Evolutionary conservation across 495 filamentous ascomycete species (phyloP), one percentile per base, ranked within the genome.

Genomic region (Talaromyces thailandensis): DNA sequence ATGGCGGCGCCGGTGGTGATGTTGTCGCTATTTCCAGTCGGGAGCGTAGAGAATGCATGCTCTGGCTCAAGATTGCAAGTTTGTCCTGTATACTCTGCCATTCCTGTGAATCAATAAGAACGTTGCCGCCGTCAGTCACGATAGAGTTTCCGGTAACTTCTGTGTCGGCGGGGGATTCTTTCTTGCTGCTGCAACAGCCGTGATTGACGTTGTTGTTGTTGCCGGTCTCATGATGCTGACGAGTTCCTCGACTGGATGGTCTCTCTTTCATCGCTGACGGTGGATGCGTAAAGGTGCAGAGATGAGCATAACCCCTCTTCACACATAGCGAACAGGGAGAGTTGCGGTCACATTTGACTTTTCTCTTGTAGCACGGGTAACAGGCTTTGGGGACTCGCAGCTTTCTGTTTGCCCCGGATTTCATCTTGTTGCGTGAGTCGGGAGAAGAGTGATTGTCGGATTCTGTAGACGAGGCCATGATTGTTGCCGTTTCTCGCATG

Each of bases 261-360:
- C 69, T 67, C 52, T 68, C 76, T 79, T 51, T 76, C 76, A 43
- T 80, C 75, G 60, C 82, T 79, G 55, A 86, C 18, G 82, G 79
- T 63, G 88, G 88, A 1, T 86, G 85, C 69, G 88, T 88, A 72
- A 89, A 89, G 14, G 85, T 88, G 66, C 87, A 90, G 31, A 90
- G 77, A 68, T 85, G 81, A 7, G 86, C 81, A 69, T 90, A 86
- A 62, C 89, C 86, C 63, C 87, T 80, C 76, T 88, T 89, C 65
- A 88, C 81, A 66, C 87, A 90, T 37, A 87, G 86, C 66, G 89
- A 84, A 69, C 87, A 90, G 1, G 87, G 87, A 52, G 85, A 77
- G 60, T 88, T 85, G 66, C 88, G 86, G 71, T 89, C 86, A 68
- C 87, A 90, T 74, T 87, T 89, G 48, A 89, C 87, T 66, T 90